Conservation (phyloP, 2,329 filamentous ascomycete species). For the Xylaria sp. region DNA sequence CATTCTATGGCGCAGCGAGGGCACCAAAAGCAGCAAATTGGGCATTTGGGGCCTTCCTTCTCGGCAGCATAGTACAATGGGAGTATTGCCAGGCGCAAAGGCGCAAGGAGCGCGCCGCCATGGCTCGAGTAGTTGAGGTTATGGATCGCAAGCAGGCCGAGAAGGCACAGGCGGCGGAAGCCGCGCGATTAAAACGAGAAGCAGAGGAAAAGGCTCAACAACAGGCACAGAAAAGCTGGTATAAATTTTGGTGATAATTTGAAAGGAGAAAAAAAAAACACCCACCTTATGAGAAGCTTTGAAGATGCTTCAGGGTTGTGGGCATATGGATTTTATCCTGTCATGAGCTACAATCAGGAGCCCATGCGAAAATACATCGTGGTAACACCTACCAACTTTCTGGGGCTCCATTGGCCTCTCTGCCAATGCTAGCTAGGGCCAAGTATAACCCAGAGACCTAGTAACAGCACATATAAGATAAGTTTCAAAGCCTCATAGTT, state of each 20-base stretch:
- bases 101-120: slow-evolving; percentile 79
- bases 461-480: slow-evolving; percentile 23
- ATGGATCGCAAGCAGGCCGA: slow-evolving; percentile 78
- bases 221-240: slow-evolving; percentile 60
- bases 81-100: slow-evolving; percentile 85
- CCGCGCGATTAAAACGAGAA: slow-evolving; percentile 57
- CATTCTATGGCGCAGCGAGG: slow-evolving; percentile 56
- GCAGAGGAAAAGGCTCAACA: slow-evolving; percentile 54
- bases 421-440: slow-evolving; percentile 8
- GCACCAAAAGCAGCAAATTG: slow-evolving; percentile 80
- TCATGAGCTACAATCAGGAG: slow-evolving; percentile 26
- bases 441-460: slow-evolving; percentile 25
- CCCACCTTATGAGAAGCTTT: slow-evolving; percentile 19
- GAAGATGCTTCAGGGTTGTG: slow-evolving; percentile 30
- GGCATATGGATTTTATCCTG: slow-evolving; percentile 38
- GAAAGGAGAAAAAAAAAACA: slow-evolving; percentile 25
- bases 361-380: slow-evolving; percentile 29
- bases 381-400: slow-evolving; percentile 20
- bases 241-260: slow-evolving; percentile 64
- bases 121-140: slow-evolving; percentile 87
- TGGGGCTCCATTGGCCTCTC: slow-evolving; percentile 5
- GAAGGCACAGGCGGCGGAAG: slow-evolving; percentile 55
- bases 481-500: background rate
- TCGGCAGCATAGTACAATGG: slow-evolving; percentile 77
- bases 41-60: slow-evolving; percentile 81